Evolutionary conservation across 768 basidiomycete genomes (phyloP).

Genomic region (Trametes sanguinea): DNA sequence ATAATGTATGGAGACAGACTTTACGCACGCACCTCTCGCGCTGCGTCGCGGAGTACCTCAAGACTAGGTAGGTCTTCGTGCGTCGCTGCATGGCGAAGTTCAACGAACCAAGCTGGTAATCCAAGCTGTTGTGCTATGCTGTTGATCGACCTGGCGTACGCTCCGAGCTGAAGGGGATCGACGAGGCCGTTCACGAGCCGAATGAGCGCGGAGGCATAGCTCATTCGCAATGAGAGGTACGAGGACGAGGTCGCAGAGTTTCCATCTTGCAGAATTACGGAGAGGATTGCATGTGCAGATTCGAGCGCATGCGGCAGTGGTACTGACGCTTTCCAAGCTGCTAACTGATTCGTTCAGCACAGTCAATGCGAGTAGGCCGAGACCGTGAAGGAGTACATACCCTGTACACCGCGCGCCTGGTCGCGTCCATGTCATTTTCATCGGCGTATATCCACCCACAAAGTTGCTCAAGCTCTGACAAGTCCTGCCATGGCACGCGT

Average conservation of each 20-base stretch:
- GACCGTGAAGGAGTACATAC: constrained; percentile 42
- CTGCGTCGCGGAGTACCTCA: constrained; percentile 74
- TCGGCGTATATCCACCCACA: constrained; percentile 76
- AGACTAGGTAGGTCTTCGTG: constrained; percentile 93
- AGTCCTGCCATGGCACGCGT: constrained; percentile 75
- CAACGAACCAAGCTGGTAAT: constrained; percentile 86
- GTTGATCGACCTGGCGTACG: constrained; percentile 88
- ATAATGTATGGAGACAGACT: too few species aligned
- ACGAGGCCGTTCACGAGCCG: constrained; percentile 94
- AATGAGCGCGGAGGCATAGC: constrained; percentile 79
- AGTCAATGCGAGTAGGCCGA: background rate
- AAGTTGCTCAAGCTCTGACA: constrained; percentile 71
- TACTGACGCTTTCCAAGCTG: constrained; percentile 77
- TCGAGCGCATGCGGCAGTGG: constrained; percentile 83
- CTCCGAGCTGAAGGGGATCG: constrained; percentile 88
- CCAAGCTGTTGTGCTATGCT: constrained; percentile 85
- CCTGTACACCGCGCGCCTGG: constrained; percentile 59
- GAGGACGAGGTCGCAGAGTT: constrained; percentile 12
- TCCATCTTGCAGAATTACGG: constrained; percentile 58
- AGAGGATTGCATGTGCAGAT: constrained; percentile 64
- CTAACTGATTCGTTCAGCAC: constrained; percentile 48
- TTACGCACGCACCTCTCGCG: constrained; percentile 55
- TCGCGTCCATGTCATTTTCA: constrained; percentile 58
- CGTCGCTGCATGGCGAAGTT: constrained; percentile 91
- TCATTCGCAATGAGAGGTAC: constrained; percentile 63